Conservation (phyloP, 768 basidiomycete species). For the Tulasnella calospora region DNA sequence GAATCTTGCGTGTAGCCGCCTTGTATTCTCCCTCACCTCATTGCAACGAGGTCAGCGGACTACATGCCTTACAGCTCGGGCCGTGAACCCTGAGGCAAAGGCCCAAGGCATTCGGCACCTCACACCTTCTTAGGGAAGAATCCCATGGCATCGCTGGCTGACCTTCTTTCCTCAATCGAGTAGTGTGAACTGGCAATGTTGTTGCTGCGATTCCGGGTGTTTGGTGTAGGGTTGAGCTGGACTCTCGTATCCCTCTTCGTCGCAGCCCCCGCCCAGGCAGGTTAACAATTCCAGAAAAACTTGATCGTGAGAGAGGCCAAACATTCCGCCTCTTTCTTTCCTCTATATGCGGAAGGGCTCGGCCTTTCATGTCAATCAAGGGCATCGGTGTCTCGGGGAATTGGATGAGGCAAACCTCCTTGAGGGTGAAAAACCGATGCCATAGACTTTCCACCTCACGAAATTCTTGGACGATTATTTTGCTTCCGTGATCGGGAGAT, state of each 20-base stretch:
- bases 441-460: too few species aligned
- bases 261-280: background rate
- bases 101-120: background rate
- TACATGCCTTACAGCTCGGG: background rate
- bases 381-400: too few species aligned
- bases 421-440: too few species aligned
- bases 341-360: background rate
- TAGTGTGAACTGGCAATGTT: background rate
- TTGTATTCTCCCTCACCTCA: background rate
- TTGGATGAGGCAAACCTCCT: too few species aligned
- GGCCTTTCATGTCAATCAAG: background rate
- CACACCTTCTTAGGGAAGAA: background rate
- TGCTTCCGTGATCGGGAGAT: too few species aligned
- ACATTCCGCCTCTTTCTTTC: background rate
- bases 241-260: background rate
- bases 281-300: background rate
- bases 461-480: too few species aligned
- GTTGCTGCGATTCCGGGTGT: background rate
- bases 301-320: too few species aligned
- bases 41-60: background rate
- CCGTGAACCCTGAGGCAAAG: background rate
- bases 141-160: background rate
- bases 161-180: background rate
- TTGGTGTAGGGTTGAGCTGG: background rate
- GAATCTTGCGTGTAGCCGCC: background rate